Conservation (phyloP, 2,329 filamentous ascomycete species). For the Penicillium occitanis region DNA sequence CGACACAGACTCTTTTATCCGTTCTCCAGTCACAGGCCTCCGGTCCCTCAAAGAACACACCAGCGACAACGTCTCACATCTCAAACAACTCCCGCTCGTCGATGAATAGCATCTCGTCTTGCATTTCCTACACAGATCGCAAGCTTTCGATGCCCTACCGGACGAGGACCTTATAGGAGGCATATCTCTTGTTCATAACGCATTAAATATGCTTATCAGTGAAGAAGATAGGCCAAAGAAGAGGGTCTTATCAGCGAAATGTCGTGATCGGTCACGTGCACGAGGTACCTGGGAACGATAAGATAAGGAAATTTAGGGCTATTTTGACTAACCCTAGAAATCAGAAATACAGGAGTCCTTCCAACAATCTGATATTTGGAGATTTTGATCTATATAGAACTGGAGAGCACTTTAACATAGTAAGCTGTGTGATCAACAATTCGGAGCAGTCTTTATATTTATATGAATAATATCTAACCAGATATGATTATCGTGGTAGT, state of each 20-base stretch:
- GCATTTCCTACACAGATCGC: conserved; percentile 40
- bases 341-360: too few species aligned
- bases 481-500: too few species aligned
- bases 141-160: conserved; percentile 36
- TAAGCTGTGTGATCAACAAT: too few species aligned
- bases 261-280: conserved; percentile 12
- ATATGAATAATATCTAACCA: too few species aligned
- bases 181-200: not conserved
- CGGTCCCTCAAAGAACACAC: conserved; percentile 33
- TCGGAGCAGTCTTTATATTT: too few species aligned
- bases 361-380: too few species aligned
- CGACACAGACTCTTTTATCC: not conserved
- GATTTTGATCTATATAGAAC: too few species aligned
- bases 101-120: conserved; percentile 47
- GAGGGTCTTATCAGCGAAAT: not conserved
- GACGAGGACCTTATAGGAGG: conserved; percentile 9
- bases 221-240: too few species aligned
- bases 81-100: conserved; percentile 34
- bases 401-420: too few species aligned
- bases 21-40: not conserved
- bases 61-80: conserved; percentile 40
- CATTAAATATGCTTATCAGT: too few species aligned
- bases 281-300: not conserved
- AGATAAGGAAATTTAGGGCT: conserved; percentile 1
- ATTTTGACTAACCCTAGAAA: not conserved